A percentile compares a stretch with the other conserved stretches of the same genome.
Evolutionary conservation across 129 eudicot genomes (phyloP).

Genomic region (Escallonia rubra): DNA sequence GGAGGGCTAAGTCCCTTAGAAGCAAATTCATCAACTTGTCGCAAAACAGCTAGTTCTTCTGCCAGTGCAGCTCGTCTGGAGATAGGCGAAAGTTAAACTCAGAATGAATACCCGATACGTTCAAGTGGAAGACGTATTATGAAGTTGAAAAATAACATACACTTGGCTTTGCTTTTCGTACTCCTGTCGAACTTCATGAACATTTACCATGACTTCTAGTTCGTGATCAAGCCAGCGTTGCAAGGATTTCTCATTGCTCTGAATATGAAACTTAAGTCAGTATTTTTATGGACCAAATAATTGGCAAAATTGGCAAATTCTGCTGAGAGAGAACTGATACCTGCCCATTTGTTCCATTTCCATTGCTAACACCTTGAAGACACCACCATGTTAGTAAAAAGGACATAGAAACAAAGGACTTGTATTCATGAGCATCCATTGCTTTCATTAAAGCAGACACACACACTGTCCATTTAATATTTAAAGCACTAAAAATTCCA

Average conservation of each 20-base stretch:
- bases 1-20: conserved; percentile 92
- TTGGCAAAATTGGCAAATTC: conserved; percentile 11
- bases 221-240: conserved; percentile 99
- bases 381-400: conserved; percentile 12
- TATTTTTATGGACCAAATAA: conserved; percentile 2
- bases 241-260: conserved; percentile 90
- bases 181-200: conserved; percentile 96
- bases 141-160: conserved; percentile 41
- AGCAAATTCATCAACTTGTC: conserved; percentile 93
- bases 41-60: conserved; percentile 90
- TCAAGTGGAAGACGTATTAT: no score
- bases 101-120: neutral
- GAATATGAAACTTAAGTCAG: conserved; percentile 17
- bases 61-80: conserved; percentile 94
- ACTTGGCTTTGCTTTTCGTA: conserved; percentile 99
- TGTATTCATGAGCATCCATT: conserved; percentile 3
- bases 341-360: conserved; percentile 79
- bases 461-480: neutral
- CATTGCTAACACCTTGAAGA: conserved; percentile 61
- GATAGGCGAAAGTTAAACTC: conserved; percentile 10
- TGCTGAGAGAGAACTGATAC: conserved; percentile 22
- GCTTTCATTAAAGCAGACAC: neutral
- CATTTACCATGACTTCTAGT: conserved; percentile 94
- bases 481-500: neutral
- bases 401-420: conserved; percentile 1